A percentile compares a stretch with the other conserved stretches of the same genome.
Conservation (phyloP, 495 filamentous ascomycete species). For the Xylaria telfairii region DNA sequence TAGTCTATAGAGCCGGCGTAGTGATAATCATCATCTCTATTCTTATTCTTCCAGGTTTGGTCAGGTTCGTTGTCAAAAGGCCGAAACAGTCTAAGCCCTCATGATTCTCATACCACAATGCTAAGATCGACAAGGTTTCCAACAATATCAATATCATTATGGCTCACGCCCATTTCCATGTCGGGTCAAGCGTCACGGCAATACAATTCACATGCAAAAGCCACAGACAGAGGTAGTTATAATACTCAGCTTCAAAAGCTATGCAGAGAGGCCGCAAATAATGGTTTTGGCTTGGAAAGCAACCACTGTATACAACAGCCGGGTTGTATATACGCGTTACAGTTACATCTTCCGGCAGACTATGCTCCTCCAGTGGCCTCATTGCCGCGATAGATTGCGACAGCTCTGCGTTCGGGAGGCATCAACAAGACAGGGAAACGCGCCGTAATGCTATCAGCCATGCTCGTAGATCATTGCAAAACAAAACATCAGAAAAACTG, state of each 20-base stretch:
- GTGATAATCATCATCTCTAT: too few species aligned
- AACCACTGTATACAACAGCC: slow-evolving; percentile 13
- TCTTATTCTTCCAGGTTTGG: too few species aligned
- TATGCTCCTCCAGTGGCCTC: slow-evolving; percentile 8
- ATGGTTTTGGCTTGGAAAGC: not conserved
- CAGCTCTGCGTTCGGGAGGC: slow-evolving; percentile 9
- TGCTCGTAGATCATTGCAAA: slow-evolving; percentile 27
- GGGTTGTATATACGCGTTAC: slow-evolving; percentile 20
- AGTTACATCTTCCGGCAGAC: slow-evolving; percentile 18
- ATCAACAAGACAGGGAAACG: slow-evolving; percentile 17
- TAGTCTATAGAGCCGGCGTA: too few species aligned
- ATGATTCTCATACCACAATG: too few species aligned
- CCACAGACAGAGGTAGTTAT: not conserved
- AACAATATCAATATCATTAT: not conserved
- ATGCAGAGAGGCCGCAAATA: not conserved
- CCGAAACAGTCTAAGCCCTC: too few species aligned
- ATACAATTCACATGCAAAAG: not conserved
- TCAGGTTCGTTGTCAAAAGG: too few species aligned
- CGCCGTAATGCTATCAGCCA: slow-evolving; percentile 9
- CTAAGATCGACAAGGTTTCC: too few species aligned
- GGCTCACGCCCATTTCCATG: not conserved
- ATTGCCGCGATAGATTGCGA: slow-evolving; percentile 6
- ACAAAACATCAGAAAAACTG: slow-evolving; percentile 10
- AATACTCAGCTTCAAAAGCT: not conserved
- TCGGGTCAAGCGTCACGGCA: not conserved